These are phyloP conservation scores for Citropsis articulata DNA, from an alignment of 345 rosid species.

Conservation along the genomic window DNA sequence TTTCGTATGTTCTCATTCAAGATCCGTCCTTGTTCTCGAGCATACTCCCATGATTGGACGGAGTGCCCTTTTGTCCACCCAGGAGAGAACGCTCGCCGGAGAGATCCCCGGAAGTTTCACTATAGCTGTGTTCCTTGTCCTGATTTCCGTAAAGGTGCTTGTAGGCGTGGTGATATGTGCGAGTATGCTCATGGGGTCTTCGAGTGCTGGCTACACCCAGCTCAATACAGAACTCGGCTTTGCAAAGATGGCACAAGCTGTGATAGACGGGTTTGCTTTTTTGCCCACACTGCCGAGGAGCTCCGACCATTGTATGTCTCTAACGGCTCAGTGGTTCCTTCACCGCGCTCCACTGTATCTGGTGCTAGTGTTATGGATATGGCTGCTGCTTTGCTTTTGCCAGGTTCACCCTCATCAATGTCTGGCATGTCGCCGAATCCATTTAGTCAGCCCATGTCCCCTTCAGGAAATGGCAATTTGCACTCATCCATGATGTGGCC, in stretches of 20 bases:
- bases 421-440: constrained; percentile 35
- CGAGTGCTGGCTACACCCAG: constrained; percentile 83
- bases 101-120: constrained; percentile 73
- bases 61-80: constrained; percentile 87
- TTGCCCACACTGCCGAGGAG: constrained; percentile 43
- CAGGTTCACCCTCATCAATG: constrained; percentile 45
- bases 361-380: constrained; percentile 46
- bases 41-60: constrained; percentile 84
- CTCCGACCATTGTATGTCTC: constrained; percentile 48
- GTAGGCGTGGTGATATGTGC: constrained; percentile 63
- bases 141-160: constrained; percentile 67
- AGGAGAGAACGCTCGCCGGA: constrained; percentile 73
- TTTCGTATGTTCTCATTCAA: constrained; percentile 72
- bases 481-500: constrained; percentile 41
- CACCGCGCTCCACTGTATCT: constrained; percentile 40
- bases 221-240: constrained; percentile 49
- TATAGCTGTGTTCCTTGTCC: constrained; percentile 81
- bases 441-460: constrained; percentile 41
- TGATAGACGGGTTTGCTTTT: constrained; percentile 48
- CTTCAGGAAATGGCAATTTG: constrained; percentile 29
- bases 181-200: constrained; percentile 63
- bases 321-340: constrained; percentile 44
- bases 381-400: constrained; percentile 44
- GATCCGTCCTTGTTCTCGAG: constrained; percentile 59
- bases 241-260: constrained; percentile 57